Percentiles rank a stretch among this genome's conserved stretches.
Conservation (phyloP, 2,329 filamentous ascomycete species). For the Stagonosporopsis chrysanthemi region DNA sequence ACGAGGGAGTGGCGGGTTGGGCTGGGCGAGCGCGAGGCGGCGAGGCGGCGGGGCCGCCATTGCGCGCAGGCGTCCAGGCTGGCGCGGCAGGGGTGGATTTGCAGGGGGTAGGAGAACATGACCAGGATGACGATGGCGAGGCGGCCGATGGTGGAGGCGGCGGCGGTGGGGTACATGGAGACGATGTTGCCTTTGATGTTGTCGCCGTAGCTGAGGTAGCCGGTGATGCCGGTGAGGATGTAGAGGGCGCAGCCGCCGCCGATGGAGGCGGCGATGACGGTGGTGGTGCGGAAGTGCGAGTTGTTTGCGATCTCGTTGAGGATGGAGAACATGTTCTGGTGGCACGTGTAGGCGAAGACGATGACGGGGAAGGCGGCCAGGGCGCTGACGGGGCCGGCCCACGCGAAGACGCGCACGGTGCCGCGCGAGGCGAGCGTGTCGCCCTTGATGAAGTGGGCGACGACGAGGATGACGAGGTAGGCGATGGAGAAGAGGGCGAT, state of each 20-base stretch:
- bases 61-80: slow-evolving; percentile 92
- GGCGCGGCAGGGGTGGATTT: slow-evolving; percentile 95
- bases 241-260: slow-evolving; percentile 89
- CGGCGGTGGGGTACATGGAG: slow-evolving; percentile 70
- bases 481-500: slow-evolving; percentile 91
- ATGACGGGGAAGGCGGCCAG: slow-evolving; percentile 92
- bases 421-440: slow-evolving; percentile 79
- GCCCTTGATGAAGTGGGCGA: slow-evolving; percentile 84
- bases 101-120: slow-evolving; percentile 93
- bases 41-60: slow-evolving; percentile 72
- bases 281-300: slow-evolving; percentile 77
- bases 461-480: slow-evolving; percentile 89
- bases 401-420: slow-evolving; percentile 76
- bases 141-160: slow-evolving; percentile 89
- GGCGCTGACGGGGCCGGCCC: slow-evolving; percentile 79
- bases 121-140: slow-evolving; percentile 95
- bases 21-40: slow-evolving; percentile 40
- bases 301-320: slow-evolving; percentile 92
- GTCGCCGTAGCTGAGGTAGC: slow-evolving; percentile 94
- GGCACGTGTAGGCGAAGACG: slow-evolving; percentile 98
- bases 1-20: slow-evolving; percentile 56
- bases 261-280: slow-evolving; percentile 83
- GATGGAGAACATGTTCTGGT: slow-evolving; percentile 99
- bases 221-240: slow-evolving; percentile 89
- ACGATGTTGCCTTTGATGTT: slow-evolving; percentile 92